Base-by-base conservation (phyloP, 1,139 yeast genomes). In the Pichia sp. region DNA sequence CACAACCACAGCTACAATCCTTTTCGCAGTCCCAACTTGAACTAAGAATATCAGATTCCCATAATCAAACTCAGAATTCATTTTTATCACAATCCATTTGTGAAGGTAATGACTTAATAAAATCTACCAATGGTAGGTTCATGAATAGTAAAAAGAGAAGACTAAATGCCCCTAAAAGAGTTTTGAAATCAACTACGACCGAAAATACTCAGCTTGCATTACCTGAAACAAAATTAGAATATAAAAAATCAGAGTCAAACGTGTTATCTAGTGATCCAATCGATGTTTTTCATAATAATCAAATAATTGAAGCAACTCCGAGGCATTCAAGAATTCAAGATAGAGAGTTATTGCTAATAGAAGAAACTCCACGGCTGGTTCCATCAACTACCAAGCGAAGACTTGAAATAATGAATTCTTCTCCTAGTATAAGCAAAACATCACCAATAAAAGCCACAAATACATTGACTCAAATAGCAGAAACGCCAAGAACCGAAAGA, bases 291-390 rank as follows among this genome's bases (percentile, higher is more conserved):
- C 34, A 35, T 16, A 44, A 24, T 15, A 49, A 51, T 39, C 50
- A 54, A 24, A 41, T 47, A 6, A 57, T 58, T 36, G 58, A 57
- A 43, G 56, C 56, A 35, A 57, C 62, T 0, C 62, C 58, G 9
- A 36, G 13, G n/a, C 15, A 23, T 12, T 23, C 20, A 3, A 40
- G 43, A 7, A 54, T 44, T 15, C 13, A 22, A 29, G n/a, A 29
- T 16, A 16, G 11, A 3, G n/a, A 26, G 7, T n/a, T 13, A 30
- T 7, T 26, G n/a, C 37, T 24, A 7, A n/a, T 32, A 30, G 30
- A 39, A n/a, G 42, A 44, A n/a, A 26, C 43, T 9, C 40, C 40
- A 12, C 23, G 3, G 3, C 11, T 23, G 9, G n/a, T 9, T 1
- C 40, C 41, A 16, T 15, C 22, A 2, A 6, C n/a, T 8, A 4